Evolutionary conservation across 2,329 filamentous ascomycete genomes (phyloP).

Genomic region (Fusarium abutilonis): DNA sequence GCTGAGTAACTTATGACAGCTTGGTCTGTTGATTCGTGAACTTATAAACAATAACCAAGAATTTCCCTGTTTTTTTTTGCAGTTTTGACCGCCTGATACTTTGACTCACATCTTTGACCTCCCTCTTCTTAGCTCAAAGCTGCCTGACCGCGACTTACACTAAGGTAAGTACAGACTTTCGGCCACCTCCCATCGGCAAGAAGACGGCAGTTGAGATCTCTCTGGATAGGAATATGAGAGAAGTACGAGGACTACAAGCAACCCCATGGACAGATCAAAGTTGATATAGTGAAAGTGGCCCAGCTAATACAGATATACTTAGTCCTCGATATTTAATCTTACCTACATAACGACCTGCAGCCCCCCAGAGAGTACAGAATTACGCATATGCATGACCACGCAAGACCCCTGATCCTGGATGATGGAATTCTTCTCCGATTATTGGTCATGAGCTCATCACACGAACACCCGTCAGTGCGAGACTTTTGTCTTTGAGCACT

Average conservation of each 20-base stretch:
- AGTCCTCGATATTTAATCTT: too few relatives aligned
- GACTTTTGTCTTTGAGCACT: neutral
- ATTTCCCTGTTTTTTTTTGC: neutral
- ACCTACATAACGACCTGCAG: too few relatives aligned
- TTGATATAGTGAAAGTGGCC: neutral
- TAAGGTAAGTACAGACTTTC: neutral
- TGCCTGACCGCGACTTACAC: neutral
- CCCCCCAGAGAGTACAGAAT: too few relatives aligned
- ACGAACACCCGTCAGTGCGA: slow-evolving; percentile 19
- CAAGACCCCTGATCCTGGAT: slow-evolving; percentile 16
- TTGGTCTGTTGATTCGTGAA: neutral
- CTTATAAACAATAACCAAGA: neutral
- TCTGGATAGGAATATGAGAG: neutral
- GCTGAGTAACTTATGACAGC: neutral
- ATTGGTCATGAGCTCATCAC: slow-evolving; percentile 10
- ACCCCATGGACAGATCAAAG: neutral
- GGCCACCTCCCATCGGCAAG: neutral
- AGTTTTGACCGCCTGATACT: neutral
- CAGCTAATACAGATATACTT: too few relatives aligned
- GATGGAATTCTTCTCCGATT: neutral
- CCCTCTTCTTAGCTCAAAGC: neutral
- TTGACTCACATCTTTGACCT: neutral
- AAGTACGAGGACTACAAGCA: neutral
- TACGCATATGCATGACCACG: slow-evolving; percentile 11
- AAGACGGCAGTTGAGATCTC: neutral